Base-by-base conservation (phyloP, 768 basidiomycete species). In the Glaciozyma antarctica region DNA sequence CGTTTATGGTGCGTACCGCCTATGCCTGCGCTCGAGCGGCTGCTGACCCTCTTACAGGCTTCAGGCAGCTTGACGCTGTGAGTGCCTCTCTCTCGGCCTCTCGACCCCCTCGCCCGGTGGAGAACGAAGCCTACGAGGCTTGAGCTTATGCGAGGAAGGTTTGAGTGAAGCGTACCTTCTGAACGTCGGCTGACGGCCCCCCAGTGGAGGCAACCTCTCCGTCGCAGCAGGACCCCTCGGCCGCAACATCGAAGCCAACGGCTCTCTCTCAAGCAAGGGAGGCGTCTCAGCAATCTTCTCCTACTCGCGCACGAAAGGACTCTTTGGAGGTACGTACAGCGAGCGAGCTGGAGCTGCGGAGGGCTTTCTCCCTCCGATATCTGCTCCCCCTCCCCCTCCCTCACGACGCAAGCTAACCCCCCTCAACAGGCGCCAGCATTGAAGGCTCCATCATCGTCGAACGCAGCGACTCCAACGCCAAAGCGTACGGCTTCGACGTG, bases 261-360 rank as follows among this genome's bases (percentile, higher is more conserved):
- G 90, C 22, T 80, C 89, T 0, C 69, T 98, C 53, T 95, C 85
- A 73, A 82, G 88, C 2, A 87, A 84, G 58, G 93, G 93, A 54
- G 88, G 86, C 74, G 79, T 95, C 7, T 89, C 94, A 8, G 91
- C 92, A 44, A 95, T 98, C 91, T 91, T 78, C 66, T 76, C 75
- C 2, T 80, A 80, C 68, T 77, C 76, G 10, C 30, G 93, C 76
- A 92, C 92, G 1, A 84, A 88, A 61, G 94, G 94, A 26, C 82
- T 97, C 5, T 97, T 95, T 66, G 93, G 94, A 8, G 54, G 54
- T 55, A 13, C 41, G 24, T 45, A 2, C n/a, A 41, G 13, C 38
- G 8, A 12, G 38, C 38, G 8, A 15, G 38, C 2, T 41, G 17
- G 32, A 5, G 10, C 17, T 26, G 16, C 24, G 17, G 19, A 22